A percentile compares a stretch with the other conserved stretches of the same genome.
These are phyloP conservation scores for Hortaea sp. DNA, from an alignment of 2,329 filamentous ascomycete species.

Conservation along the genomic window DNA sequence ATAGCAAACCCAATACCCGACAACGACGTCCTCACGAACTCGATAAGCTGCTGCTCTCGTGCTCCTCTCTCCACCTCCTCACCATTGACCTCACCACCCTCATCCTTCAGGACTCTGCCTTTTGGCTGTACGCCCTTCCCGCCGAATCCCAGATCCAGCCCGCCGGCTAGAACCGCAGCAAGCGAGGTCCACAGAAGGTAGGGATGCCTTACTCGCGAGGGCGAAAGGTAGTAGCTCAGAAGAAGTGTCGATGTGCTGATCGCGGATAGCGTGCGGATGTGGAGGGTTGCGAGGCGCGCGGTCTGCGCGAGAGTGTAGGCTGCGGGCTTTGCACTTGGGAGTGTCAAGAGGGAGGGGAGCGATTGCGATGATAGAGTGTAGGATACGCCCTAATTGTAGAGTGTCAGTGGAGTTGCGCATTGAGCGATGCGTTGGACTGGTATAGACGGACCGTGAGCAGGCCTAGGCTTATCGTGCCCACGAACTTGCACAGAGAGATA, in stretches of 20 bases:
- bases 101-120: conserved; percentile 18
- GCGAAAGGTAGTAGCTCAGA: conserved; percentile 68
- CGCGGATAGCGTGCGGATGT: conserved; percentile 57
- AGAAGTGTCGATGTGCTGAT: conserved; percentile 63
- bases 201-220: conserved; percentile 66
- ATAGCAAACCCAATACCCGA: conserved; percentile 36
- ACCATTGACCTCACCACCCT: conserved; percentile 38
- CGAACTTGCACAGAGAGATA: conserved; percentile 77
- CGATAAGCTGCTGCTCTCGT: conserved; percentile 31
- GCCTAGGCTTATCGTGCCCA: conserved; percentile 81
- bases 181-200: conserved; percentile 72
- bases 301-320: conserved; percentile 53
- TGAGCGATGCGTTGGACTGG: neutral
- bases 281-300: conserved; percentile 55
- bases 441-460: conserved; percentile 43
- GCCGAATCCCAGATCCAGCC: conserved; percentile 11
- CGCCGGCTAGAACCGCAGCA: conserved; percentile 27
- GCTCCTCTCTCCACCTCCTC: conserved; percentile 39
- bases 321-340: conserved; percentile 65
- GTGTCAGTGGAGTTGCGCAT: neutral
- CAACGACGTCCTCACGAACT: conserved; percentile 33
- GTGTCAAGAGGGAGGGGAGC: conserved; percentile 68
- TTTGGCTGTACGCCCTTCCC: neutral
- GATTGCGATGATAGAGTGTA: conserved; percentile 71
- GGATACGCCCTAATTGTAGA: conserved; percentile 62